Evolutionary conservation across 1,284 basidiomycete species (phyloP).

Genomic region (Agaricales sp.): DNA sequence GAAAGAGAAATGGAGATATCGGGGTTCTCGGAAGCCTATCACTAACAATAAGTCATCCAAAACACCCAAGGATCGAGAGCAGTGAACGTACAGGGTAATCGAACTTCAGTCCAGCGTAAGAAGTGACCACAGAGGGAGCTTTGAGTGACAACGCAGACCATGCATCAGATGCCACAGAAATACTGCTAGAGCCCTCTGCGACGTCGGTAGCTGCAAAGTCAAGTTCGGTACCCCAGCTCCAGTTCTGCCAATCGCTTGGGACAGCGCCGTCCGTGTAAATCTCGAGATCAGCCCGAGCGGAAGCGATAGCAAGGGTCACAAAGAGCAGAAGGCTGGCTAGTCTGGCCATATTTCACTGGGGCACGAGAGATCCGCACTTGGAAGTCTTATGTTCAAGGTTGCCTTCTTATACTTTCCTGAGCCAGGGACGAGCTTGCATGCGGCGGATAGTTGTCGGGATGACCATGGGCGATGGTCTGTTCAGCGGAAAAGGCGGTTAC

Average conservation of each 20-base stretch:
- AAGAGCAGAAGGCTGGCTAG: not conserved
- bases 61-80: not conserved
- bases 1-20: conserved; percentile 28
- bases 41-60: conserved; percentile 1
- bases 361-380: too few species aligned
- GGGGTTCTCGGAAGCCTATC: conserved; percentile 26
- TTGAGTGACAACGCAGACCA: conserved; percentile 35
- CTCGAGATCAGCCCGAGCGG: not conserved
- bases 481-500: too few species aligned
- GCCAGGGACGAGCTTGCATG: not conserved
- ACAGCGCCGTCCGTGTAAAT: conserved; percentile 28
- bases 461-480: too few species aligned
- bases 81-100: conserved; percentile 29
- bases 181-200: conserved; percentile 28
- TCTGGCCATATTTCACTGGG: not conserved
- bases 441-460: not conserved
- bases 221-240: conserved; percentile 36
- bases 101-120: conserved; percentile 33
- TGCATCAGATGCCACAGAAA: conserved; percentile 28
- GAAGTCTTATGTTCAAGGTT: too few species aligned
- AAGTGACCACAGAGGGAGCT: conserved; percentile 24
- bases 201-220: conserved; percentile 35
- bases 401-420: not conserved
- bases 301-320: not conserved
- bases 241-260: conserved; percentile 36